Evolutionary conservation across 805 yeast species (phyloP).

Genomic region (Saturnispora ahearnii): DNA sequence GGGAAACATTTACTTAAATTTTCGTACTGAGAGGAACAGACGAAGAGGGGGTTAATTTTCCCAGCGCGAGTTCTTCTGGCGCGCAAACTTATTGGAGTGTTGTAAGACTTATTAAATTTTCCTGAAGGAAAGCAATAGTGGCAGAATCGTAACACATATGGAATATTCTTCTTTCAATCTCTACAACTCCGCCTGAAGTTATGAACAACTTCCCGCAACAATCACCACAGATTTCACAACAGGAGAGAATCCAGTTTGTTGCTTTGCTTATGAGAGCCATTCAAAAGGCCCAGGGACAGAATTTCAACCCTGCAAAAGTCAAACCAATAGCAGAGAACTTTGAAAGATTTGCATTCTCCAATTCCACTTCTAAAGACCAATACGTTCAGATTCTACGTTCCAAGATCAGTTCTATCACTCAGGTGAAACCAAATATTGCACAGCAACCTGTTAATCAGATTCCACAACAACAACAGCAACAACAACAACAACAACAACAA

Average conservation of each 20-base stretch:
- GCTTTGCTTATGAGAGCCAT: conserved; percentile 25
- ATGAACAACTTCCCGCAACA: conserved; percentile 9
- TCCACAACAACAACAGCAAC: conserved; percentile 22
- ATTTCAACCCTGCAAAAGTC: conserved; percentile 30
- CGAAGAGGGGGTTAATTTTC: no score
- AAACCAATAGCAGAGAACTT: conserved; percentile 59
- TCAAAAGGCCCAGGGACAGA: conserved; percentile 27
- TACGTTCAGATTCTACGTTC: conserved; percentile 44
- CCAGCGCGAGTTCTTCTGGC: no score
- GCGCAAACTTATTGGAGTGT: no score
- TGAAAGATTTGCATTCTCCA: conserved; percentile 55
- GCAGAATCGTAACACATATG: not conserved
- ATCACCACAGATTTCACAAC: conserved; percentile 19
- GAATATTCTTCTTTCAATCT: not conserved
- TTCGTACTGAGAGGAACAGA: not conserved
- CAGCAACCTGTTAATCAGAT: conserved; percentile 19
- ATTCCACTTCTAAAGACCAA: conserved; percentile 48
- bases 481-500: conserved; percentile 16
- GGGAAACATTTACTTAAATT: not conserved
- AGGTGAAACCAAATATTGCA: conserved; percentile 23
- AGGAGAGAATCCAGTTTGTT: conserved; percentile 27
- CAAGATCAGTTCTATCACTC: conserved; percentile 29
- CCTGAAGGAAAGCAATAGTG: not conserved
- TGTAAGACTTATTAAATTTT: no score
- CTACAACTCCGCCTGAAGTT: not conserved